Percentiles rank a stretch among this genome's conserved stretches.
Evolutionary conservation across 2,329 filamentous ascomycete genomes (phyloP).

Genomic region (Nigrograna mackinnonii): DNA sequence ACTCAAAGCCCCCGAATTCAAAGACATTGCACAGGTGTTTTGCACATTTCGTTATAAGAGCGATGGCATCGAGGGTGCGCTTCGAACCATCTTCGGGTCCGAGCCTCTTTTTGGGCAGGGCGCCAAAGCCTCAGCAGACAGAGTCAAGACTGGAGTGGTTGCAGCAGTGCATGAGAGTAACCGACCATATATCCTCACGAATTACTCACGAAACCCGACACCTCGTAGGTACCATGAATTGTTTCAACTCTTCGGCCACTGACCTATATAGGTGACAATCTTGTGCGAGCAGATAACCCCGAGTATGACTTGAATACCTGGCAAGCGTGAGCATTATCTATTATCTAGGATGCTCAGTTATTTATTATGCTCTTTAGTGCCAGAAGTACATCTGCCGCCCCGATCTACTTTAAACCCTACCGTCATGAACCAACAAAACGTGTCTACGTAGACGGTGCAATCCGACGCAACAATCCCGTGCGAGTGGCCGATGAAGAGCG

Average conservation of each 20-base stretch:
- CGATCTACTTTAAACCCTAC: slow-evolving; percentile 50
- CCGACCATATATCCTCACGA: slow-evolving; percentile 48
- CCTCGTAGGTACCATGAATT: slow-evolving; percentile 41
- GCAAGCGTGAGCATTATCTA: slow-evolving; percentile 9
- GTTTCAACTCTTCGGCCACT: neutral
- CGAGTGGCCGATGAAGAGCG: slow-evolving; percentile 48
- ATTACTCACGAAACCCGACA: no score
- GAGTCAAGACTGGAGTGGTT: slow-evolving; percentile 40
- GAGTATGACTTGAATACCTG: slow-evolving; percentile 7
- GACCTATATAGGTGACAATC: slow-evolving; percentile 6
- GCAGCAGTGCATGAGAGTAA: slow-evolving; percentile 43
- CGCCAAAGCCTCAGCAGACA: slow-evolving; percentile 1
- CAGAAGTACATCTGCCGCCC: slow-evolving; percentile 49
- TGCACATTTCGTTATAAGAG: slow-evolving; percentile 14
- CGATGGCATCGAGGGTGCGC: slow-evolving; percentile 42
- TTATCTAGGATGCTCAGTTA: neutral
- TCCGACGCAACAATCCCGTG: slow-evolving; percentile 51
- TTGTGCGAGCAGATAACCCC: slow-evolving; percentile 10
- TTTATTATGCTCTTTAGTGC: slow-evolving; percentile 28
- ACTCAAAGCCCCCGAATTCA: slow-evolving; percentile 10
- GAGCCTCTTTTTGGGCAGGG: slow-evolving; percentile 41
- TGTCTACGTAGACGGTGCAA: slow-evolving; percentile 48
- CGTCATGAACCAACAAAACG: slow-evolving; percentile 43
- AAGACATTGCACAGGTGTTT: slow-evolving; percentile 18
- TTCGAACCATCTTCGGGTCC: slow-evolving; percentile 28